Conservation (phyloP, 2,329 filamentous ascomycete genomes). For the Diplodia sapinea region DNA sequence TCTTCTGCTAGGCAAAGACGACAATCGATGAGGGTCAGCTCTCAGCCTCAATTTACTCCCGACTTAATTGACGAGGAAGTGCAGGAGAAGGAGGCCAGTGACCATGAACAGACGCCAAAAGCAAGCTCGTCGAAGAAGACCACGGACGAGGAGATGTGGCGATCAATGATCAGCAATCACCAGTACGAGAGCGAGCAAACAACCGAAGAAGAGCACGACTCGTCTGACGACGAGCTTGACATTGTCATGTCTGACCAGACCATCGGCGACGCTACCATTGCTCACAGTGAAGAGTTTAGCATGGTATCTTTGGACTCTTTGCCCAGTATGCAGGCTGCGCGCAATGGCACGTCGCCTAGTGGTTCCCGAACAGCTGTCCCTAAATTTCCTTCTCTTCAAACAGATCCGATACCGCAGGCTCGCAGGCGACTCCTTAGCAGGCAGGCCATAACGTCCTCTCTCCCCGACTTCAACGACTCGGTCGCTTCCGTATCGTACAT, state of each 20-base stretch:
- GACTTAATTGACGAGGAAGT: neutral
- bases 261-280: constrained; percentile 53
- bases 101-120: constrained; percentile 11
- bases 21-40: neutral
- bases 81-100: neutral
- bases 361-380: too few relatives aligned
- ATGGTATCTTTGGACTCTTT: constrained; percentile 58
- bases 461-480: constrained; percentile 25
- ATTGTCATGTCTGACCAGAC: constrained; percentile 26
- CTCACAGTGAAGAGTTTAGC: constrained; percentile 57
- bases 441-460: constrained; percentile 14
- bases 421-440: neutral
- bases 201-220: constrained; percentile 24
- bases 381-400: neutral
- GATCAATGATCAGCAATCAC: constrained; percentile 26
- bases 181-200: constrained; percentile 14
- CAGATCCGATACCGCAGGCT: constrained; percentile 16
- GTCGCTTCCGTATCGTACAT: constrained; percentile 30
- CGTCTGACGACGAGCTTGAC: constrained; percentile 22
- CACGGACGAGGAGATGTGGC: constrained; percentile 28
- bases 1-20: constrained; percentile 3
- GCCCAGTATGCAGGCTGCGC: constrained; percentile 41
- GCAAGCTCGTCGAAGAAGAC: constrained; percentile 3
- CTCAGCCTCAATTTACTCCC: neutral
- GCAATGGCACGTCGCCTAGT: constrained; percentile 33